A percentile compares a stretch with the other conserved stretches of the same genome.
Evolutionary conservation across 345 rosid genomes (phyloP).

Genomic region (Populus deltoides): DNA sequence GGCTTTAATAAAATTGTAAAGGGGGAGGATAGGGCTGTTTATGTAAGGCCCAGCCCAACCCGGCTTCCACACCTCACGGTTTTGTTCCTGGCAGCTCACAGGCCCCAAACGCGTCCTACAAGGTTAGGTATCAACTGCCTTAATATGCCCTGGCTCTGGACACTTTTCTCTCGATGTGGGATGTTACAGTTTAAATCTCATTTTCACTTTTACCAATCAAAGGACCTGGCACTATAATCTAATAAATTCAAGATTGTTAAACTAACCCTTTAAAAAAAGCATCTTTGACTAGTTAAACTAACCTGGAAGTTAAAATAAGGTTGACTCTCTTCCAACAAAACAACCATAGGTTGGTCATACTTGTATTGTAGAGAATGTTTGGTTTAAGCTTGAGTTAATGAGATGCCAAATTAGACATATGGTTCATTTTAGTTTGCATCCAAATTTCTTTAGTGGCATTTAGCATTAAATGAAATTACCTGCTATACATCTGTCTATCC

Average conservation of each 20-base stretch:
- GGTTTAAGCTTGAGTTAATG: background rate
- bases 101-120: no score
- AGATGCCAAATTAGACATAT: background rate
- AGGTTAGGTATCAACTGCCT: no score
- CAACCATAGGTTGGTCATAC: background rate
- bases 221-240: background rate
- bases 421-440: slow-evolving; percentile 1
- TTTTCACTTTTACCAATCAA: background rate
- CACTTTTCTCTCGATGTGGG: no score
- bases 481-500: slow-evolving; percentile 79
- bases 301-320: background rate
- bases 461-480: slow-evolving; percentile 29
- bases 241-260: background rate
- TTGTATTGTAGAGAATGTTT: slow-evolving; percentile 2
- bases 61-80: no score
- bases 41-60: no score
- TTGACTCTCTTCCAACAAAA: background rate
- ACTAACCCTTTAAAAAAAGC: background rate
- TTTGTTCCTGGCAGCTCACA: no score
- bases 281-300: background rate
- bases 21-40: background rate
- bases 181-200: background rate
- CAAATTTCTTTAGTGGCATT: background rate
- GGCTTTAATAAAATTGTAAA: background rate
- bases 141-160: no score